Percentiles rank a stretch among this genome's conserved stretches.
Conservation (phyloP, 768 basidiomycete genomes). For the Tricholoma bakamatsutake region DNA sequence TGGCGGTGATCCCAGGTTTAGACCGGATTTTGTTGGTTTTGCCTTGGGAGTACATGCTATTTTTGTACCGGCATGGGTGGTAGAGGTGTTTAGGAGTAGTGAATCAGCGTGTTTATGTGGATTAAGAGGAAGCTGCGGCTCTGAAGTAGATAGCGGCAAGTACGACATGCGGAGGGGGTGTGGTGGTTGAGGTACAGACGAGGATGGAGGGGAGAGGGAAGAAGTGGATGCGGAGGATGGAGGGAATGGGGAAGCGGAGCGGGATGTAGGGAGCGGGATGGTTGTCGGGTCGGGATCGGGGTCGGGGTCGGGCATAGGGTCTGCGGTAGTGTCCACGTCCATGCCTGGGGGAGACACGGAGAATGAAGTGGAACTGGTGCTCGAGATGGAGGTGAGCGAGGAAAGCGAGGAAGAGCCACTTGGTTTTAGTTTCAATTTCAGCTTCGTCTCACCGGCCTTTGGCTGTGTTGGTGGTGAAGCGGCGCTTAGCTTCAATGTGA, state of each 20-base stretch:
- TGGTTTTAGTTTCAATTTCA: background rate
- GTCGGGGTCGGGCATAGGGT: conserved; percentile 8
- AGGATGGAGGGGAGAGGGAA: background rate
- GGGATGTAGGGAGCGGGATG: conserved; percentile 8
- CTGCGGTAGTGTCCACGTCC: conserved; percentile 5
- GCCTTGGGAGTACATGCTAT: too few relatives aligned
- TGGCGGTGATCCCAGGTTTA: background rate
- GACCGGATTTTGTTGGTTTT: background rate
- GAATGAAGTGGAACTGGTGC: background rate
- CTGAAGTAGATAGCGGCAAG: conserved; percentile 7
- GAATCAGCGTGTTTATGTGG: conserved; percentile 8
- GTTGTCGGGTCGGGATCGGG: conserved; percentile 8
- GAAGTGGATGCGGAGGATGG: conserved; percentile 3
- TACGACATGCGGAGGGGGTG: conserved; percentile 16
- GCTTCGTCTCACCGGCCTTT: background rate
- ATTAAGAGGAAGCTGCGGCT: conserved; percentile 9
- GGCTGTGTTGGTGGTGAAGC: background rate
- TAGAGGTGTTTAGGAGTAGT: background rate
- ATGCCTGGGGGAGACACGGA: background rate
- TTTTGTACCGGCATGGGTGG: background rate
- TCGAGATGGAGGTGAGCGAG: background rate
- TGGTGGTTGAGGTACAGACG: background rate
- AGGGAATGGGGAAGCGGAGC: conserved; percentile 8
- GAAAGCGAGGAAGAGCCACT: background rate
- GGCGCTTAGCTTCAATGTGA: conserved; percentile 23